phyloP scores from a whole-genome alignment of 2,329 filamentous ascomycete genomes.

The Alternaria tenuissima region DNA sequence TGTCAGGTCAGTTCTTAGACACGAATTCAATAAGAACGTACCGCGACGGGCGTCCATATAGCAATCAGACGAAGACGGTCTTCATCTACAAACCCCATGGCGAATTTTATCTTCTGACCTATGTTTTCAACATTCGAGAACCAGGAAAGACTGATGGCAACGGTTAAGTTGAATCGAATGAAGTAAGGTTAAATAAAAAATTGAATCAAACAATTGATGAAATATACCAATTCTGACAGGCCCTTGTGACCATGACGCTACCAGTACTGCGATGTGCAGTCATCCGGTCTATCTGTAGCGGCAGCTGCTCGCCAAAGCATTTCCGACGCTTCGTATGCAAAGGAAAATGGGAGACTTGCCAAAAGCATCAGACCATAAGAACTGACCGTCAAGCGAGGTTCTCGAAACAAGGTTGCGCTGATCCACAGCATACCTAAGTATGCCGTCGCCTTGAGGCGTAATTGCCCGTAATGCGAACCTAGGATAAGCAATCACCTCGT shows the following conservation, averaged over 20 bases:
- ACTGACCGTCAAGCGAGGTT: background rate
- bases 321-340: slow-evolving; percentile 38
- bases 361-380: background rate
- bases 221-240: slow-evolving; percentile 28
- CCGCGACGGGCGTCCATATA: slow-evolving; percentile 35
- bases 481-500: background rate
- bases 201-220: slow-evolving; percentile 13
- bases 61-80: slow-evolving; percentile 33
- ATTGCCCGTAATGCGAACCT: background rate
- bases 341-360: slow-evolving; percentile 18
- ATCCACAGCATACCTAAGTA: background rate
- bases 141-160: background rate
- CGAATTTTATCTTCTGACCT: background rate
- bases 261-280: slow-evolving; percentile 14
- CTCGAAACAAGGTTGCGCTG: background rate
- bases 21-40: slow-evolving; percentile 16
- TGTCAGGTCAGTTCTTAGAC: slow-evolving; percentile 10
- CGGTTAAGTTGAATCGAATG: background rate
- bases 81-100: slow-evolving; percentile 40
- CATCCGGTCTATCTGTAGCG: slow-evolving; percentile 16
- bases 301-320: slow-evolving; percentile 36
- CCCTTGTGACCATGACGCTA: slow-evolving; percentile 32
- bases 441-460: background rate
- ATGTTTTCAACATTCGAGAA: background rate
- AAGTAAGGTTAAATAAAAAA: slow-evolving; percentile 1